A percentile compares a stretch with the other conserved stretches of the same genome.
Evolutionary conservation across 495 filamentous ascomycete species (phyloP).

Genomic region (Hypoxylon rickii): DNA sequence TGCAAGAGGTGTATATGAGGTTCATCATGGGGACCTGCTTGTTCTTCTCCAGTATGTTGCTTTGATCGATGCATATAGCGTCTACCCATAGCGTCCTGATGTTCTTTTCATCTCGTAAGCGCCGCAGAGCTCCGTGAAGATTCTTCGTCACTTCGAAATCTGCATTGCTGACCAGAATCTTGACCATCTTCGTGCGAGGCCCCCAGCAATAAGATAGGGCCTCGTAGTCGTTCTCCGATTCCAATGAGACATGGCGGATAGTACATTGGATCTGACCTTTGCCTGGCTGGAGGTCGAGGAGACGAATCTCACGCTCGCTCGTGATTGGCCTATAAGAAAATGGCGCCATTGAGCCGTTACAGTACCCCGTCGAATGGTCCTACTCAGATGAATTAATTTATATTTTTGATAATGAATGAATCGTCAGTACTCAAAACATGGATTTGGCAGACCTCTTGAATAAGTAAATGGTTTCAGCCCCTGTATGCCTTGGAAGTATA

Average conservation of each 20-base stretch:
- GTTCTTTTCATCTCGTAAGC: constrained; percentile 2
- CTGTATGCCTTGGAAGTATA: no score
- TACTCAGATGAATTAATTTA: no score
- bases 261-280: constrained; percentile 1
- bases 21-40: constrained; percentile 3
- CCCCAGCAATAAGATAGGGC: constrained; percentile 2
- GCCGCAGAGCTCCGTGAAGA: constrained; percentile 1
- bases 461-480: no score
- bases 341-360: not conserved
- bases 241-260: constrained; percentile 3
- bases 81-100: constrained; percentile 6
- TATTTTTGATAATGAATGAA: no score
- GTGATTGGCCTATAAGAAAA: constrained; percentile 2
- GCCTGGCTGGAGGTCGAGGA: constrained; percentile 1
- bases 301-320: constrained; percentile 2
- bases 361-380: no score
- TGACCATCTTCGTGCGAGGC: not conserved
- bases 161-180: not conserved
- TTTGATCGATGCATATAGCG: constrained; percentile 9
- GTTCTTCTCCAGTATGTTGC: constrained; percentile 2
- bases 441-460: no score
- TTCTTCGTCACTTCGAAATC: constrained; percentile 6
- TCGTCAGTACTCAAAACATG: no score
- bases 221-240: not conserved
- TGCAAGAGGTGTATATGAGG: constrained; percentile 1